Base-by-base conservation (phyloP, 2,329 filamentous ascomycete genomes). In the Ceratocystis papillata region DNA sequence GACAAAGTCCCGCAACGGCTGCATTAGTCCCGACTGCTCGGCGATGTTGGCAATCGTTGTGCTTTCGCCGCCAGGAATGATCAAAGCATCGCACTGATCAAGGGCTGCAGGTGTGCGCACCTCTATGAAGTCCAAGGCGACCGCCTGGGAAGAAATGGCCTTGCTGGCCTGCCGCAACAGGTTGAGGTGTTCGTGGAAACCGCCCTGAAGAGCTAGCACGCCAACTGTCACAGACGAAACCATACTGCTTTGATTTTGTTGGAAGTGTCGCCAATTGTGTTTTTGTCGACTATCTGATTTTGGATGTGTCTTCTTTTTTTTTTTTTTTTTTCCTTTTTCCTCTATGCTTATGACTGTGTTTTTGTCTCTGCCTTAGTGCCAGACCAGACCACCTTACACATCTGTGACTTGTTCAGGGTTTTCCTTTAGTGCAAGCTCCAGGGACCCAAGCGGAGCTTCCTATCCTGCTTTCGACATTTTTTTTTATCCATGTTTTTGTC, bases 41-140 rank as follows among this genome's bases (percentile, higher is more conserved):
- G 94, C 94, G 17, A 96, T 89, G 37, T 96, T 82, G 10, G 90
- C 90, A 70, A 99, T 95, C 2, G 93, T 87, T 1, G 94, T 97
- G 76, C 90, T 96, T 76, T 99, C 94, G 69, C 94, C 94, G 64
- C 94, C 94, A 2, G 94, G 94, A 60, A 99, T 85, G 73, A 99
- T 85, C 55, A 99, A 81, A 30, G 85, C 93, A 75, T 93, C 85
- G 76, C 92, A 97, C 70, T 74, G 75, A 3, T 81, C 77, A 41
- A 99, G 81, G 72, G 96, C 82, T 5, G 79, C 77, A 1, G 83
- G 77, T 5, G 87, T 96, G 67, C 93, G 87, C 60, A 97, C 90
- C 75, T 96, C 87, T 69, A 87, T 80, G 73, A 94, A 89, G 30
- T 75, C 73, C 77, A 89, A 20, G 67, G 65, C 70, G n/a, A 64